Base-by-base conservation (phyloP, 2,329 filamentous ascomycete species). In the Stagonosporopsis rhizophila region DNA sequence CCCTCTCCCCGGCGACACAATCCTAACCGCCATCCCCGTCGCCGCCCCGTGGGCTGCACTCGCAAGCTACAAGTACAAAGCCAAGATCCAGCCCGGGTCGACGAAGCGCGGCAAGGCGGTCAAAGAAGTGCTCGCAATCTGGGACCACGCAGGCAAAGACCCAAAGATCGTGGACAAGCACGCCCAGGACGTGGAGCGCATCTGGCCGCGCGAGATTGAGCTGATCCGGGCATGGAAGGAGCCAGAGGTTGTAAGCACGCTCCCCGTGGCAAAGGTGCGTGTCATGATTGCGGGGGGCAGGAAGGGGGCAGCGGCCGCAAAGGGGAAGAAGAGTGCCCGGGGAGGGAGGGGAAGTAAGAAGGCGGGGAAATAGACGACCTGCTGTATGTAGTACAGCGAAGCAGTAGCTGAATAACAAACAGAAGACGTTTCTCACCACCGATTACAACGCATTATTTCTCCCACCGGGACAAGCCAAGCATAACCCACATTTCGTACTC, bases 21-120 rank as follows among this genome's bases (percentile, higher is more conserved):
- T 94, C 32, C 77, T 94, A 8, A 82, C 84, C 40, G 85, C 84
- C 0, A 82, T 88, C 44, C 84, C 86, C 1, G 79, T 88, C 6
- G 87, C 85, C 51, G 86, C 86, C 9, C 86, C 86, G 1, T 88
- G 86, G 86, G 78, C 80, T n/a, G 82, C 86, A 0, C 74, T 88
- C 51, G 78, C 81, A 77, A 85, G 85, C 52, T 90, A 89, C 78
- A 97, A 97, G 78, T 98, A 97, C 81, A 96, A 96, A 77, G 91
- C 88, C 50, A 99, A 99, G 80, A 77, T 99, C 67, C 95, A 98
- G 77, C 95, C 95, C 0, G 95, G 95, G 0, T 78, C 87, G 0
- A 84, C 89, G 61, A 99, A 98, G 82, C 96, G 96, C 79, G 94
- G 95, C 9, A 98, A 97, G 74, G 93, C 92, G 0, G 87, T 96